Evolutionary conservation across 106 monocot genomes (phyloP).

Genomic region (Gastrodia elata): DNA sequence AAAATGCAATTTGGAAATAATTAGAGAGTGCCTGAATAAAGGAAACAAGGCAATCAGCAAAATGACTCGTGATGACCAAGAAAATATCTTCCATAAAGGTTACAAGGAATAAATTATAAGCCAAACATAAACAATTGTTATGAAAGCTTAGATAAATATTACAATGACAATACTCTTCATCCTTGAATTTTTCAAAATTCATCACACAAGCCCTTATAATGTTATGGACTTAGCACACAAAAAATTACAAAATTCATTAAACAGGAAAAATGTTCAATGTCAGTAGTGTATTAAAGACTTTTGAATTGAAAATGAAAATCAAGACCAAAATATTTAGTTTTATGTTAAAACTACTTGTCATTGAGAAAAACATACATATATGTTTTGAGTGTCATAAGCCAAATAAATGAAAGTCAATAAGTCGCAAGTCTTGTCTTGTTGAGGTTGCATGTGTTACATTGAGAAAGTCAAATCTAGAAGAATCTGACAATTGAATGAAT

Average conservation of each 20-base stretch:
- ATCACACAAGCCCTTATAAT: background rate
- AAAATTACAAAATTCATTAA: background rate
- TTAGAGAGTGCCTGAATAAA: conserved; percentile 67
- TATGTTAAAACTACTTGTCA: background rate
- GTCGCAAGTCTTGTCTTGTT: background rate
- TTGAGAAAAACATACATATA: background rate
- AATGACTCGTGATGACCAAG: background rate
- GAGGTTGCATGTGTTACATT: conserved; percentile 3
- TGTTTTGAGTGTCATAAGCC: background rate
- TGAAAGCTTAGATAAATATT: background rate
- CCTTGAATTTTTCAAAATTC: background rate
- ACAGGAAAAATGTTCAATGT: background rate
- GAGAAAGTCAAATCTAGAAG: background rate
- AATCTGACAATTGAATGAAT: background rate
- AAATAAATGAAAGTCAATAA: background rate
- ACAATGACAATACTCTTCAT: background rate
- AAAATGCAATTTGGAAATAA: conserved; percentile 81
- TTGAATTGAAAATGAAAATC: background rate
- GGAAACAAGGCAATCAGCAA: background rate
- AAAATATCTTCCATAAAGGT: background rate
- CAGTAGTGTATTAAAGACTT: background rate
- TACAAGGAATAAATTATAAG: background rate
- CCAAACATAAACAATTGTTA: background rate
- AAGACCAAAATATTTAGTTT: background rate
- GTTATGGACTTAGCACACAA: background rate